A percentile compares a stretch with the other conserved stretches of the same genome.
Conservation (phyloP, 331 rosid species). For the Telfairia occidentalis region DNA sequence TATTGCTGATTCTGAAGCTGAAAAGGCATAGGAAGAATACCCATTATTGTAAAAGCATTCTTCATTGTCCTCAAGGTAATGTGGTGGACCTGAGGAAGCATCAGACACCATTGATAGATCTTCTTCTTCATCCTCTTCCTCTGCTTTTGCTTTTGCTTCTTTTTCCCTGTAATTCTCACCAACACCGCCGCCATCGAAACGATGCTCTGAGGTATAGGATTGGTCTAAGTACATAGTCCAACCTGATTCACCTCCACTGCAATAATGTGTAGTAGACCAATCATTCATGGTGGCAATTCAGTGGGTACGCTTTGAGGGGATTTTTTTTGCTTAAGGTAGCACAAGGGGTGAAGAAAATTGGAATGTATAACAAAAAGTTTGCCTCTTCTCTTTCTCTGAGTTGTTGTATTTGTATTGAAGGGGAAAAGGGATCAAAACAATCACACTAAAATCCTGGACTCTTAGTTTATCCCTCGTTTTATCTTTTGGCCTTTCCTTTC, state of each 20-base stretch:
- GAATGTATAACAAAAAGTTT: background rate
- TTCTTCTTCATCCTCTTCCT: constrained; percentile 30
- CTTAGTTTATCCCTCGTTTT: constrained; percentile 51
- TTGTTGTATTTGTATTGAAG: constrained; percentile 20
- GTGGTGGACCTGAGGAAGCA: constrained; percentile 96
- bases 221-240: constrained; percentile 83
- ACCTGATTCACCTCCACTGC: constrained; percentile 77
- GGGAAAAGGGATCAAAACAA: constrained; percentile 30
- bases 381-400: background rate
- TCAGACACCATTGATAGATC: constrained; percentile 92
- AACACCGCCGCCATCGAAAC: constrained; percentile 6
- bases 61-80: constrained; percentile 37
- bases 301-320: background rate
- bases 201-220: constrained; percentile 35
- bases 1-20: constrained; percentile 18
- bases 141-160: constrained; percentile 17
- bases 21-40: constrained; percentile 21
- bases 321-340: background rate
- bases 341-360: background rate
- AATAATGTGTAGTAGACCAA: constrained; percentile 42
- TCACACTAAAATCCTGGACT: constrained; percentile 49
- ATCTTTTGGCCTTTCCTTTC: constrained; percentile 45
- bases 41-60: constrained; percentile 34
- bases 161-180: constrained; percentile 13
- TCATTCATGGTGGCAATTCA: constrained; percentile 8